phyloP scores from a whole-genome alignment of 768 basidiomycete genomes.

The Suillus luteus region DNA sequence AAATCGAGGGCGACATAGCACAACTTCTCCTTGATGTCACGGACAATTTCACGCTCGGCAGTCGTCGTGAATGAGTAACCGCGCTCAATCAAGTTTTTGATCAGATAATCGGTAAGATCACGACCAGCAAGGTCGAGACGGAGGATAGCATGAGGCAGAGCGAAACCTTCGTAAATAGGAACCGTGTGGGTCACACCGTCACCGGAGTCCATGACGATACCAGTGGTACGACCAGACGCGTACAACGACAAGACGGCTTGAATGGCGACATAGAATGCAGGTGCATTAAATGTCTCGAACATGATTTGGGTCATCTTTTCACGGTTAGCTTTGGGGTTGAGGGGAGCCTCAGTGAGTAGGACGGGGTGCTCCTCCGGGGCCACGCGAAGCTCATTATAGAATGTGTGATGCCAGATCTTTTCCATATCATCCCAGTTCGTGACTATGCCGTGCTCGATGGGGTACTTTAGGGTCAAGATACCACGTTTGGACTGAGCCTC shows the following conservation, averaged over 20 bases:
- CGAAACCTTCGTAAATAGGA: constrained; percentile 94
- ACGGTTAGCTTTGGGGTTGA: constrained; percentile 73
- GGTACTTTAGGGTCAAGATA: constrained; percentile 91
- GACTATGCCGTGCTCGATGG: constrained; percentile 92
- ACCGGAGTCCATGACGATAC: constrained; percentile 94
- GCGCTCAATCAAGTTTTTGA: constrained; percentile 87
- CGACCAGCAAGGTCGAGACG: constrained; percentile 92
- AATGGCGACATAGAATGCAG: constrained; percentile 75
- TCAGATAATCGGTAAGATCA: constrained; percentile 82
- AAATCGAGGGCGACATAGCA: constrained; percentile 96
- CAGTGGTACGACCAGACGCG: constrained; percentile 93
- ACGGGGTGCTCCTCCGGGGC: constrained; percentile 79
- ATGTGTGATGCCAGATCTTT: constrained; percentile 98
- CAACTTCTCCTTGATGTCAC: constrained; percentile 93
- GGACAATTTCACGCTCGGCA: constrained; percentile 91
- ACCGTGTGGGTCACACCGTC: constrained; percentile 97
- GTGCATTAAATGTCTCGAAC: constrained; percentile 78
- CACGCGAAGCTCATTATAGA: constrained; percentile 82
- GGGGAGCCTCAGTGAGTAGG: constrained; percentile 69
- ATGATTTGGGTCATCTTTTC: constrained; percentile 81
- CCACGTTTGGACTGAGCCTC: constrained; percentile 95
- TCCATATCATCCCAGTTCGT: constrained; percentile 99
- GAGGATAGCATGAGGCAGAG: constrained; percentile 89
- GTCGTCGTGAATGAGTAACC: constrained; percentile 97
- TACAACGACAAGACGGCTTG: constrained; percentile 80